phyloP scores from a whole-genome alignment of 805 yeast genomes.

The Cyberlindnera nakhonratchasimensis region DNA sequence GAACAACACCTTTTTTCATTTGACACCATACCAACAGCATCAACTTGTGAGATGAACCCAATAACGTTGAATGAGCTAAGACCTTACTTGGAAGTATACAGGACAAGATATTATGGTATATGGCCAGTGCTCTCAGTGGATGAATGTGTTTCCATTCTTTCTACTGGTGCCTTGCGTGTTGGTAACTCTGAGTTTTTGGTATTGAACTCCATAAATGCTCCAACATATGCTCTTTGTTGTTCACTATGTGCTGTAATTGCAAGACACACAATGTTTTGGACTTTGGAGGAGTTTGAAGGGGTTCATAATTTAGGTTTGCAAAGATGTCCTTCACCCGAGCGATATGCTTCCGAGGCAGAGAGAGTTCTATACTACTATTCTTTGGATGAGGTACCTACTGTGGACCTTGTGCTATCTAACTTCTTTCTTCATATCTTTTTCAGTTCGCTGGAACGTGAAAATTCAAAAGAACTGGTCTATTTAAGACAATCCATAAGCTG shows the following conservation, averaged over 20 bases:
- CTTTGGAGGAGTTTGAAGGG: slow-evolving; percentile 12
- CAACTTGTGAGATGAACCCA: slow-evolving; percentile 15
- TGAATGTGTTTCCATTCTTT: slow-evolving; percentile 10
- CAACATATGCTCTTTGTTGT: slow-evolving; percentile 21
- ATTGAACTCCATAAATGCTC: slow-evolving; percentile 9
- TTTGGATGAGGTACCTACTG: slow-evolving; percentile 11
- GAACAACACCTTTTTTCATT: not conserved
- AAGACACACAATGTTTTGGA: slow-evolving; percentile 21
- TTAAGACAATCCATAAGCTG: slow-evolving; percentile 24
- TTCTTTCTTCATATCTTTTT: slow-evolving; percentile 23
- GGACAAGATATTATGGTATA: slow-evolving; percentile 24
- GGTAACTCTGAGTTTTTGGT: slow-evolving; percentile 3
- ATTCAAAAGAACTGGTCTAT: slow-evolving; percentile 17
- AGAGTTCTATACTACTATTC: slow-evolving; percentile 16
- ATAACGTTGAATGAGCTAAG: slow-evolving; percentile 9
- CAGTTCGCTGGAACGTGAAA: slow-evolving; percentile 8
- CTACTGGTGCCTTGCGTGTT: not conserved
- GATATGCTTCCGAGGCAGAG: slow-evolving; percentile 20
- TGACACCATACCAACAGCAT: not conserved
- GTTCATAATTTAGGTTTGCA: slow-evolving; percentile 11
- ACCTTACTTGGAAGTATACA: slow-evolving; percentile 22
- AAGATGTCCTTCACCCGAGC: slow-evolving; percentile 16
- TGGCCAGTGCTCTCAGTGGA: slow-evolving; percentile 24
- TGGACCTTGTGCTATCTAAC: slow-evolving; percentile 14
- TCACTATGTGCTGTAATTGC: slow-evolving; percentile 24